Evolutionary conservation across 352 stramenopile genomes (phyloP).

Genomic region (Phytopythium mirpurense): DNA sequence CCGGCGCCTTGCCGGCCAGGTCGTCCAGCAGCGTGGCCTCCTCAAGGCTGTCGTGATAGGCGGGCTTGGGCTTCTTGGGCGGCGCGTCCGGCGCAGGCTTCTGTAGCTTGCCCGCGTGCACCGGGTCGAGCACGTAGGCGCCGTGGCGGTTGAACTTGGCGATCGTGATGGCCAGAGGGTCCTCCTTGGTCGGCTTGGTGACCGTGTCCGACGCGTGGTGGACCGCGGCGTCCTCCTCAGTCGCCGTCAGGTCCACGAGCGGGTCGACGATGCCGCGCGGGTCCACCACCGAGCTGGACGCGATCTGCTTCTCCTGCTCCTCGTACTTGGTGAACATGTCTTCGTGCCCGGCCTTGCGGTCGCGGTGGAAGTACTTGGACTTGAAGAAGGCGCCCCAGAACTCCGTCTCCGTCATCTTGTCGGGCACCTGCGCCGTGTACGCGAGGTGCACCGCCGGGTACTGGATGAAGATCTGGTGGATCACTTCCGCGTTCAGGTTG

Average conservation of each 20-base stretch:
- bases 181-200: conserved; percentile 37
- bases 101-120: conserved; percentile 54
- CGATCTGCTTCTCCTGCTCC: conserved; percentile 64
- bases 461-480: conserved; percentile 89
- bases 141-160: conserved; percentile 86
- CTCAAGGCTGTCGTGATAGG: conserved; percentile 47
- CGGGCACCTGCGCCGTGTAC: conserved; percentile 79
- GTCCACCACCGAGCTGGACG: conserved; percentile 35
- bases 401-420: conserved; percentile 88
- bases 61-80: conserved; percentile 42
- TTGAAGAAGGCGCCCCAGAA: conserved; percentile 88
- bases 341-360: conserved; percentile 74
- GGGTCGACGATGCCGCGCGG: conserved; percentile 69
- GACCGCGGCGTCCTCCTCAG: conserved; percentile 51
- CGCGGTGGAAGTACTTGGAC: conserved; percentile 87
- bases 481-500: conserved; percentile 85
- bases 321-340: conserved; percentile 86
- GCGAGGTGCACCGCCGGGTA: conserved; percentile 83
- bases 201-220: conserved; percentile 21
- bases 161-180: conserved; percentile 64
- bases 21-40: conserved; percentile 73
- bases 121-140: conserved; percentile 75
- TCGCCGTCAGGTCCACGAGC: conserved; percentile 71
- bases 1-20: conserved; percentile 36
- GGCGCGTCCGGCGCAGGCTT: conserved; percentile 16